phyloP scores from a whole-genome alignment of 2,329 filamentous ascomycete species.

The Lomentospora prolificans region DNA sequence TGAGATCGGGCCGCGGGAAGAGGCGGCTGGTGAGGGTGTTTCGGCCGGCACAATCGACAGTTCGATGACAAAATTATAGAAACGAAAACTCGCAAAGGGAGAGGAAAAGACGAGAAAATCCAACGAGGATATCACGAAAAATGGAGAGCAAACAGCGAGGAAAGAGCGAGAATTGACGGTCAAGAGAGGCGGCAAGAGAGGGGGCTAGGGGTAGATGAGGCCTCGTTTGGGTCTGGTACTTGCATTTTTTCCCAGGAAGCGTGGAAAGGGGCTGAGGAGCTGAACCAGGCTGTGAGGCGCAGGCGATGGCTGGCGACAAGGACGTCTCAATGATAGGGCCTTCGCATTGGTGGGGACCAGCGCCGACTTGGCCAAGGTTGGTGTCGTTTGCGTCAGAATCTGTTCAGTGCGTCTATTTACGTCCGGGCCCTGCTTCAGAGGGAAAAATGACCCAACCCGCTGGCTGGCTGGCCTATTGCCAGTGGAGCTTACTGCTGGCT shows the following conservation, averaged over 20 bases:
- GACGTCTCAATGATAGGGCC: too few species aligned
- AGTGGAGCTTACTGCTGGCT: too few species aligned
- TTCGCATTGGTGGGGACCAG: not conserved
- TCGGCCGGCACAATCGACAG: not conserved
- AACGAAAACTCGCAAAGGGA: not conserved
- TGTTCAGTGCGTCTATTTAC: too few species aligned
- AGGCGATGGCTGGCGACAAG: not conserved
- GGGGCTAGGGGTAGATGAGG: not conserved
- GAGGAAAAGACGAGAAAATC: not conserved
- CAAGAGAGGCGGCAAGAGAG: not conserved
- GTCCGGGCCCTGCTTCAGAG: too few species aligned
- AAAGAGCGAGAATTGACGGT: not conserved
- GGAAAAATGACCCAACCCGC: too few species aligned
- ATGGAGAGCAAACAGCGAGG: not conserved
- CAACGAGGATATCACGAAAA: not conserved
- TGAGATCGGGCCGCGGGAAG: not conserved
- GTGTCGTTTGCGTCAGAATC: not conserved
- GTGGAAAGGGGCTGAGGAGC: constrained; percentile 5
- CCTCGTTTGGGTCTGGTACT: not conserved
- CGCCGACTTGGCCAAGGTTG: not conserved
- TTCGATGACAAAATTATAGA: not conserved
- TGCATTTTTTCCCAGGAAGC: not conserved
- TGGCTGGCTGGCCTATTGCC: too few species aligned
- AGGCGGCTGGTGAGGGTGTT: not conserved
- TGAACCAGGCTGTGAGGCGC: constrained; percentile 6